Percentiles rank a stretch among this genome's conserved stretches.
Evolutionary conservation across 305 asterid genomes (phyloP).

Genomic region (Fraxinus xanthoxyloides): DNA sequence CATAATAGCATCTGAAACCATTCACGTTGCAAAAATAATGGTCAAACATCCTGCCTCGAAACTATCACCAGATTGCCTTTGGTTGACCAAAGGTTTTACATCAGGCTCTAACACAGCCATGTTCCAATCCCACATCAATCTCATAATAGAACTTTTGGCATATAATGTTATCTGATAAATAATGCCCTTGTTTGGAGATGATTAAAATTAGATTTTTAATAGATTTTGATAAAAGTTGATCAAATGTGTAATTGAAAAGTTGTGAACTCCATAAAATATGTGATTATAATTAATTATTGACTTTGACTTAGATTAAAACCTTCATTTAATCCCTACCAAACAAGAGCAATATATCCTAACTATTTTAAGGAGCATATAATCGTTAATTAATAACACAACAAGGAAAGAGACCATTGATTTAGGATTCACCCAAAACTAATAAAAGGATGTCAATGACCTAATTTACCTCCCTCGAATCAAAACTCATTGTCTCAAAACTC

Average conservation of each 20-base stretch:
- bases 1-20: not conserved
- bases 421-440: not conserved
- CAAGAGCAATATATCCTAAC: not conserved
- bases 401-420: not conserved
- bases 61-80: not conserved
- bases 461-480: not conserved
- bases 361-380: not conserved
- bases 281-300: no score
- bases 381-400: not conserved
- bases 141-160: not conserved
- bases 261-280: no score
- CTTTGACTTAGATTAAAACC: no score
- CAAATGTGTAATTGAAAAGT: no score
- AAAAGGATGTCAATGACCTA: not conserved
- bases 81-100: not conserved
- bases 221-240: no score
- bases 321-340: no score
- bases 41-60: not conserved
- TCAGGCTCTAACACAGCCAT: not conserved
- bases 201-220: no score
- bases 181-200: no score
- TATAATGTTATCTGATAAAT: no score
- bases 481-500: not conserved
- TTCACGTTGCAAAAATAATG: not conserved
- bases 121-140: not conserved